Evolutionary conservation across 2,329 filamentous ascomycete species (phyloP).

Genomic region (Diaporthe ilicicola): DNA sequence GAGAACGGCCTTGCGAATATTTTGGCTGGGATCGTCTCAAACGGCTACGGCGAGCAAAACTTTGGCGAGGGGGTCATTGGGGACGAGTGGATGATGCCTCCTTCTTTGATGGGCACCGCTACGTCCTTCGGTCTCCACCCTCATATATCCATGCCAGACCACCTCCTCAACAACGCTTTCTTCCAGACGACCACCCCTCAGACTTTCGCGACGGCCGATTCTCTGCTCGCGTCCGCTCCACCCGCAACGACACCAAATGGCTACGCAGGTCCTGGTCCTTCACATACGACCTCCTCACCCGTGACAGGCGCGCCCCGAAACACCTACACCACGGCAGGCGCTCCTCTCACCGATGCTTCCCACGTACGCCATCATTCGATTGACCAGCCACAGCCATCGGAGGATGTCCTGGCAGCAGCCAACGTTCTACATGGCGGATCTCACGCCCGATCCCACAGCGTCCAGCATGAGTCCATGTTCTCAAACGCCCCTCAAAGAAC

Average conservation of each 20-base stretch:
- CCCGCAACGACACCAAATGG: conserved; percentile 12
- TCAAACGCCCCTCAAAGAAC: conserved; percentile 10
- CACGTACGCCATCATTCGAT: conserved; percentile 38
- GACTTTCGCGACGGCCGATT: conserved; percentile 4
- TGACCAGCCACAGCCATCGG: conserved; percentile 47
- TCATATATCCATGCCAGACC: conserved; percentile 38
- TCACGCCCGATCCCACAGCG: conserved; percentile 37
- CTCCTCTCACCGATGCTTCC: conserved; percentile 28
- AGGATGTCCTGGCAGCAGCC: conserved; percentile 68
- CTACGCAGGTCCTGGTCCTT: conserved; percentile 14
- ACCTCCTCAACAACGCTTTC: conserved; percentile 39
- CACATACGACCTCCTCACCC: conserved; percentile 7
- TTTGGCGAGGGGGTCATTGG: conserved; percentile 61
- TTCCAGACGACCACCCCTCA: conserved; percentile 38
- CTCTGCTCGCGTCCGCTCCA: conserved; percentile 18
- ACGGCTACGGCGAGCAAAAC: conserved; percentile 46
- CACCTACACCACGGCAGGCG: not conserved
- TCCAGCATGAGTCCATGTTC: conserved; percentile 36
- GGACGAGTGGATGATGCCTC: conserved; percentile 67
- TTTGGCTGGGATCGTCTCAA: conserved; percentile 62
- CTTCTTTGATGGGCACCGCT: conserved; percentile 70
- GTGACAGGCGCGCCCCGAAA: not conserved
- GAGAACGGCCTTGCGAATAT: conserved; percentile 66
- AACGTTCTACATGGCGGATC: conserved; percentile 57
- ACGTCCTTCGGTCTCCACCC: conserved; percentile 69